Evolutionary conservation across 2,329 filamentous ascomycete species (phyloP), one percentile per base, ranked within the genome.

Genomic region (Phialemoniopsis sp.): DNA sequence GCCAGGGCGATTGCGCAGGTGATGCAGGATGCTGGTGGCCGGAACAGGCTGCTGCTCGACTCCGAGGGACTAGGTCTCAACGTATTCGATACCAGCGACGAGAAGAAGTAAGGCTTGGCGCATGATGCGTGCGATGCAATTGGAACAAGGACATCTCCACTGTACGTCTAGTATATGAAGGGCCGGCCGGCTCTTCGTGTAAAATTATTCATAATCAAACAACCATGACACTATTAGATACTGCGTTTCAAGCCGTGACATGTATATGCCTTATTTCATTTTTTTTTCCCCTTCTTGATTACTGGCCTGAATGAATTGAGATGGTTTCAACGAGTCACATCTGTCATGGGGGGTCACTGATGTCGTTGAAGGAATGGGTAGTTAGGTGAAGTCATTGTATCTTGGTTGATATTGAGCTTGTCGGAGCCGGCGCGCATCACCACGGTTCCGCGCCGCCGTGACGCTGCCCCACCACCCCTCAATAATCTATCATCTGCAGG

Each of bases 1-100:
- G 93, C 93, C 7, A 79, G 88, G 51, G 77, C 80, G 41, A 95
- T 98, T 65, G 93, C 93, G n/a, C 66, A 76, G 52, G 83, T 95
- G 52, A 64, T 98, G 55, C 88, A 96, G 66, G 89, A 94, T 64
- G 77, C 76, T 42, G 87, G 87, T 44, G 84, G 87, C 62, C 83
- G 82, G 72, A 98, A 98, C 74, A 93, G 93, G 70, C 73, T 98
- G 53, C 89, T 96, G 67, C 76, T 98, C 47, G 93, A 98, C 58
- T 80, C 88, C 7, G 85, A 93, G 62, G 93, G 90, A 33, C 70
- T 98, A 54, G 93, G 93, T 36, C 70, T 98, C 56, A 96, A 98
- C 57, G 87, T 98, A 26, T 80, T 81, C 56, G 76, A 78, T 42
- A 58, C 62, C 13, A 53, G 49, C 32, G 60, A 64, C 40, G 57